A percentile compares a stretch with the other conserved stretches of the same genome.
Conservation (phyloP, 169 alveolate genomes). For the Plasmodium reichenowi region DNA sequence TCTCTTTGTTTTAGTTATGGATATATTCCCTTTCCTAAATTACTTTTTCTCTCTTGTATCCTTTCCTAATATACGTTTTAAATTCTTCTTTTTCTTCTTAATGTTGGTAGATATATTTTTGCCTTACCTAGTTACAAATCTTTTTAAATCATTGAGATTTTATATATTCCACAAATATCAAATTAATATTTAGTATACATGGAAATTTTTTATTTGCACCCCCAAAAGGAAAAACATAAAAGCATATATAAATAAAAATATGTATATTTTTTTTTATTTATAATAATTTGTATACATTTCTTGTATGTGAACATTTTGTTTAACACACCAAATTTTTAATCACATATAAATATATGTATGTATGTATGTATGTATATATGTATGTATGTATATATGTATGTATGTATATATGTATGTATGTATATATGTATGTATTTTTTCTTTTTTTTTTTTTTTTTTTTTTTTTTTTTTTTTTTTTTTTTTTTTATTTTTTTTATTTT, state of each 20-base stretch:
- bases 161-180: slow-evolving; percentile 25
- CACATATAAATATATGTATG: too few species aligned
- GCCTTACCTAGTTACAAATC: slow-evolving; percentile 42
- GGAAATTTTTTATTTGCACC: background rate
- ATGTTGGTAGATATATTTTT: slow-evolving; percentile 35
- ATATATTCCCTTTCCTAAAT: slow-evolving; percentile 46
- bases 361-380: too few species aligned
- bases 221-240: background rate
- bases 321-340: too few species aligned
- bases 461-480: too few species aligned
- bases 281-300: too few species aligned
- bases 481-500: too few species aligned
- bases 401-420: too few species aligned
- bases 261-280: background rate
- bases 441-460: too few species aligned
- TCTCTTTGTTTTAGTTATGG: slow-evolving; percentile 35
- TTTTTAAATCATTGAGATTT: slow-evolving; percentile 15
- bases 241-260: background rate
- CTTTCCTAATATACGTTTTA: slow-evolving; percentile 28
- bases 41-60: slow-evolving; percentile 70
- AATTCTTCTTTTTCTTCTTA: slow-evolving; percentile 42
- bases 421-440: too few species aligned
- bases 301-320: too few species aligned
- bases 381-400: too few species aligned
- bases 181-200: background rate